Conservation (phyloP, 1,139 yeast genomes). For the Dujonia santamariae region DNA sequence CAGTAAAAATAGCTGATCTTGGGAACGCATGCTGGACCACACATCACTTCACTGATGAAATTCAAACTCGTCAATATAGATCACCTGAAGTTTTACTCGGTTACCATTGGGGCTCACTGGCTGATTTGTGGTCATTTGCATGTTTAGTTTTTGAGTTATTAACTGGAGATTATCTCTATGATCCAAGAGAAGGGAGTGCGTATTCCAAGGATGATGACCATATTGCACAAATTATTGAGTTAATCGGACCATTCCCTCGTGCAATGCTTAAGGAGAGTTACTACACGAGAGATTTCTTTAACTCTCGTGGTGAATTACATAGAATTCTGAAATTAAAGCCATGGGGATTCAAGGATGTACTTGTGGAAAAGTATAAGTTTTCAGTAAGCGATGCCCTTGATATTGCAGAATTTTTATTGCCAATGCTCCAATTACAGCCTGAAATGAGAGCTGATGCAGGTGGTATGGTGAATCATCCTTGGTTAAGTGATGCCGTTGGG, state of each 20-base stretch:
- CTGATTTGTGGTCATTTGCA: conserved; percentile 50
- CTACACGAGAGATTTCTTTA: conserved; percentile 44
- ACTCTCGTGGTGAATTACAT: conserved; percentile 52
- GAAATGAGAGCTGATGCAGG: conserved; percentile 76
- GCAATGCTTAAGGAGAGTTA: conserved; percentile 42
- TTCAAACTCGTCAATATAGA: conserved; percentile 49
- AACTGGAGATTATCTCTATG: conserved; percentile 49
- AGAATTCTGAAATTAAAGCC: conserved; percentile 54
- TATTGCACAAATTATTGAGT: conserved; percentile 47
- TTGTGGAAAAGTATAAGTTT: conserved; percentile 60
- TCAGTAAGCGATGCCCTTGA: conserved; percentile 51
- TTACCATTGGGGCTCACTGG: conserved; percentile 49
- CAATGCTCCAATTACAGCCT: conserved; percentile 74
- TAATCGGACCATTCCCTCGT: conserved; percentile 43
- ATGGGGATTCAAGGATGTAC: conserved; percentile 47
- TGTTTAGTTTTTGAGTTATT: conserved; percentile 44
- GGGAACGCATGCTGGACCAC: conserved; percentile 51
- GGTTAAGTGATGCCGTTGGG: conserved; percentile 67
- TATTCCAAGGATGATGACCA: conserved; percentile 50
- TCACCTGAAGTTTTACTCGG: conserved; percentile 48
- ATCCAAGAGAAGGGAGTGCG: conserved; percentile 45
- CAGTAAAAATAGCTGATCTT: conserved; percentile 49
- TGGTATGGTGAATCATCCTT: conserved; percentile 73
- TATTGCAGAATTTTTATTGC: conserved; percentile 61
- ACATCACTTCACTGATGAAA: conserved; percentile 50